A percentile compares a stretch with the other conserved stretches of the same genome.
phyloP scores from a whole-genome alignment of 2,329 filamentous ascomycete genomes.

The Penicillium sp. region DNA sequence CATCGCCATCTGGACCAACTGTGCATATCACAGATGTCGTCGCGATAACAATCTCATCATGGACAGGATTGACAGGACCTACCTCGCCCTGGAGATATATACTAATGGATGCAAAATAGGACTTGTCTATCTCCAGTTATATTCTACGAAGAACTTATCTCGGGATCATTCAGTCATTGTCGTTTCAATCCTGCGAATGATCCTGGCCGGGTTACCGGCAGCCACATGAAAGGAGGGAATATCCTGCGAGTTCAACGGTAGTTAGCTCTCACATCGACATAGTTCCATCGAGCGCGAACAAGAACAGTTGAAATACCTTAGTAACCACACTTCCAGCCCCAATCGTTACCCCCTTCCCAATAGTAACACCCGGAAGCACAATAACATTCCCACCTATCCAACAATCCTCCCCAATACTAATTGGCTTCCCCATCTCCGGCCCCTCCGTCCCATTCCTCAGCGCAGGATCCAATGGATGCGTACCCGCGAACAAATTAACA shows the following conservation, averaged over 20 bases:
- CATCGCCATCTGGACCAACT: slow-evolving; percentile 7
- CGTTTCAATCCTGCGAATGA: slow-evolving; percentile 42
- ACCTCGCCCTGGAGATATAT: not conserved
- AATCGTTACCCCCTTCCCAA: slow-evolving; percentile 70
- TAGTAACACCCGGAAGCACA: slow-evolving; percentile 73
- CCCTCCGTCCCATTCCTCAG: slow-evolving; percentile 72
- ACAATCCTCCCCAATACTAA: slow-evolving; percentile 76
- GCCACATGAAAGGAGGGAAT: slow-evolving; percentile 44
- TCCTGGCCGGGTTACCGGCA: slow-evolving; percentile 41
- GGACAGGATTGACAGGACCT: not conserved
- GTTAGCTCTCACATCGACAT: not conserved
- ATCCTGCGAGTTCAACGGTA: slow-evolving; percentile 28
- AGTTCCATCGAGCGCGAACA: not conserved
- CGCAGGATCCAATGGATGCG: slow-evolving; percentile 73
- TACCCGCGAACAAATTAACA: slow-evolving; percentile 71
- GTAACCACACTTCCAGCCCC: slow-evolving; percentile 83
- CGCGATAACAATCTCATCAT: not conserved
- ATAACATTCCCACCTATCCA: slow-evolving; percentile 72
- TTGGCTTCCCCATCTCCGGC: slow-evolving; percentile 70
- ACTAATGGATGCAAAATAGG: no score
- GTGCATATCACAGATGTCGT: slow-evolving; percentile 13
- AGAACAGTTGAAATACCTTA: slow-evolving; percentile 48
- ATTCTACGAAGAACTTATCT: not conserved
- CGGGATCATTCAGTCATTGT: slow-evolving; percentile 22
- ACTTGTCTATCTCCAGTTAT: not conserved